These are phyloP conservation scores for Penicillium corylophilum DNA, from an alignment of 2,329 filamentous ascomycete genomes.

Conservation along the genomic window DNA sequence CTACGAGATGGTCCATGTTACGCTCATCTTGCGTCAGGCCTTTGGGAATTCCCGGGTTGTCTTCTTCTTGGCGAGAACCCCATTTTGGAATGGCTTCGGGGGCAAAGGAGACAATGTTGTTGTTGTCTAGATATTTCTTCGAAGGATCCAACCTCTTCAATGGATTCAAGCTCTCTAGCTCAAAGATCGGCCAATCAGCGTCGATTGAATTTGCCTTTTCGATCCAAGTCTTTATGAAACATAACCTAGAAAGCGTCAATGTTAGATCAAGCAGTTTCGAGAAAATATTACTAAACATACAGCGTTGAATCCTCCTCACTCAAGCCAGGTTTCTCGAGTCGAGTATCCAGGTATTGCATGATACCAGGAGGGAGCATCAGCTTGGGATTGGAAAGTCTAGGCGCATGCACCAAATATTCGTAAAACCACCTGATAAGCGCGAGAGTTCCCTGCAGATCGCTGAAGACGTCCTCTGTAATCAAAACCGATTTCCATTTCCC, in stretches of 20 bases:
- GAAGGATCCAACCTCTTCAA: slow-evolving; percentile 12
- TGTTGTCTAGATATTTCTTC: slow-evolving; percentile 18
- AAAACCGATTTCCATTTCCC: slow-evolving; percentile 39
- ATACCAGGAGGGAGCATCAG: slow-evolving; percentile 41
- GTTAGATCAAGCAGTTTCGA: background rate
- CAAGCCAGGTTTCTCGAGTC: slow-evolving; percentile 17
- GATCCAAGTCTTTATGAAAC: slow-evolving; percentile 21
- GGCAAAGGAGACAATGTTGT: slow-evolving; percentile 22
- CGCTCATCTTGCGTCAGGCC: slow-evolving; percentile 28
- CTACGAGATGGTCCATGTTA: slow-evolving; percentile 38
- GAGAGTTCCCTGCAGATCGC: slow-evolving; percentile 28
- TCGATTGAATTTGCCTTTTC: slow-evolving; percentile 23
- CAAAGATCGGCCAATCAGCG: slow-evolving; percentile 6
- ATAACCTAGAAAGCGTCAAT: slow-evolving; percentile 5
- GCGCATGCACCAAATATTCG: slow-evolving; percentile 19
- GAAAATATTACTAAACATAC: background rate
- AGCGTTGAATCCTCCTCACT: slow-evolving; percentile 8
- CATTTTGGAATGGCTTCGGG: slow-evolving; percentile 19
- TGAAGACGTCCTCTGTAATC: slow-evolving; percentile 41
- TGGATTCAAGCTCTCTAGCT: slow-evolving; percentile 21
- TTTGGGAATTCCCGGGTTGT: slow-evolving; percentile 23
- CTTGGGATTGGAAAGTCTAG: slow-evolving; percentile 40
- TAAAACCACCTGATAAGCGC: slow-evolving; percentile 41
- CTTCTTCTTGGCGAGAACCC: slow-evolving; percentile 26
- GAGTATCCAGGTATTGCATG: slow-evolving; percentile 33